Conservation (phyloP, 2,329 filamentous ascomycete genomes). For the Sporothrix phasma region DNA sequence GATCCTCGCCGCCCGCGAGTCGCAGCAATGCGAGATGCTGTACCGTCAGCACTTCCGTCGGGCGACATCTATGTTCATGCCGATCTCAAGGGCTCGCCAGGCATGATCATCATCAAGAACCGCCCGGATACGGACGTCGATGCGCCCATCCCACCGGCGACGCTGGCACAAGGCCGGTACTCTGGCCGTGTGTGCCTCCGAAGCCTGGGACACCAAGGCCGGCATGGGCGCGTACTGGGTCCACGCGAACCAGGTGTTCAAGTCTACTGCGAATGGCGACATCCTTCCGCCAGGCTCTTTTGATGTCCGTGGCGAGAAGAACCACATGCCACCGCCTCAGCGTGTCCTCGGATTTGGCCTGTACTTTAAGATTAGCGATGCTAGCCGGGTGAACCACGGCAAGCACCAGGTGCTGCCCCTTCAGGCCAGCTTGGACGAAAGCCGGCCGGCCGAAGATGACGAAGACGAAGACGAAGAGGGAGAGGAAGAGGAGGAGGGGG, state of each 20-base stretch:
- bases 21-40: slow-evolving; percentile 82
- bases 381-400: slow-evolving; percentile 70
- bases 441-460: neutral
- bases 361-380: slow-evolving; percentile 79
- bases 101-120: slow-evolving; percentile 79
- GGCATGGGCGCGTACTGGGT: slow-evolving; percentile 97
- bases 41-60: slow-evolving; percentile 78
- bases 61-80: slow-evolving; percentile 90
- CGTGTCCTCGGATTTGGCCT: slow-evolving; percentile 80
- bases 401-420: slow-evolving; percentile 44
- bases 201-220: slow-evolving; percentile 92
- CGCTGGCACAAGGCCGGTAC: slow-evolving; percentile 82
- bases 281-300: slow-evolving; percentile 72
- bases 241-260: slow-evolving; percentile 78
- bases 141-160: slow-evolving; percentile 83
- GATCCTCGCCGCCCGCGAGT: slow-evolving; percentile 79
- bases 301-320: slow-evolving; percentile 76
- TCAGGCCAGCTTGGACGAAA: slow-evolving; percentile 22
- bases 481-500: slow-evolving; percentile 20
- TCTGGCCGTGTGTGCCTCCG: slow-evolving; percentile 73
- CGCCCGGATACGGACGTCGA: slow-evolving; percentile 58
- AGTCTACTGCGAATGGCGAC: slow-evolving; percentile 69
- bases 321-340: slow-evolving; percentile 79
- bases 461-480: slow-evolving; percentile 20
- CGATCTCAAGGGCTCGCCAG: slow-evolving; percentile 72